phyloP scores from a whole-genome alignment of 1,139 yeast species.

The Scheffersomyces cryptocercus region DNA sequence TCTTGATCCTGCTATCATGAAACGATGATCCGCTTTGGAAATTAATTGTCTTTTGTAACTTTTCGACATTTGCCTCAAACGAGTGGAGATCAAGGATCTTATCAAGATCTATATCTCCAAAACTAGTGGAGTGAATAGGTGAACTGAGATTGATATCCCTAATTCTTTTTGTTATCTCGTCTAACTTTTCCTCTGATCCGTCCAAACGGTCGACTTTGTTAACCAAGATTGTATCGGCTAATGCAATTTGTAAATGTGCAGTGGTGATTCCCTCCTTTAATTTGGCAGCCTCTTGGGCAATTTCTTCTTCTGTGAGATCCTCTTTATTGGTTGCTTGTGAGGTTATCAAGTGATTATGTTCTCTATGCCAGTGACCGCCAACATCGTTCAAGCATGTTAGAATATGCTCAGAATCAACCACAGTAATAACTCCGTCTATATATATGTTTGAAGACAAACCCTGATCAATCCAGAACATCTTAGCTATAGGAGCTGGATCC shows the following conservation, averaged over 20 bases:
- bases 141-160: conserved; percentile 66
- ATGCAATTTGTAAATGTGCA: conserved; percentile 86
- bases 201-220: conserved; percentile 68
- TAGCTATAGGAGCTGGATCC: conserved; percentile 95
- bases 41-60: conserved; percentile 24
- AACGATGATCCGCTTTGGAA: conserved; percentile 19
- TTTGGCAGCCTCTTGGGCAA: conserved; percentile 31
- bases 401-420: conserved; percentile 77
- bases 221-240: conserved; percentile 79
- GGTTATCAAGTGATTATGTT: conserved; percentile 28
- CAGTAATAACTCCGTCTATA: conserved; percentile 93
- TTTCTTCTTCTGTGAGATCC: conserved; percentile 30
- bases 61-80: conserved; percentile 53
- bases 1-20: conserved; percentile 60
- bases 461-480: conserved; percentile 96
- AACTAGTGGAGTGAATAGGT: conserved; percentile 65
- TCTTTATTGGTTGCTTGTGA: conserved; percentile 21
- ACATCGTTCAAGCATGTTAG: conserved; percentile 66
- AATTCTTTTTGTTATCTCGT: conserved; percentile 37
- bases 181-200: conserved; percentile 16
- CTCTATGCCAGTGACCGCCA: conserved; percentile 65
- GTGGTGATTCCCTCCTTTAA: conserved; percentile 62
- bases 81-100: conserved; percentile 79
- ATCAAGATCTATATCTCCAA: conserved; percentile 63
- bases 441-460: conserved; percentile 81